Base-by-base conservation (phyloP, 768 basidiomycete species). In the Serendipita vermifera region DNA sequence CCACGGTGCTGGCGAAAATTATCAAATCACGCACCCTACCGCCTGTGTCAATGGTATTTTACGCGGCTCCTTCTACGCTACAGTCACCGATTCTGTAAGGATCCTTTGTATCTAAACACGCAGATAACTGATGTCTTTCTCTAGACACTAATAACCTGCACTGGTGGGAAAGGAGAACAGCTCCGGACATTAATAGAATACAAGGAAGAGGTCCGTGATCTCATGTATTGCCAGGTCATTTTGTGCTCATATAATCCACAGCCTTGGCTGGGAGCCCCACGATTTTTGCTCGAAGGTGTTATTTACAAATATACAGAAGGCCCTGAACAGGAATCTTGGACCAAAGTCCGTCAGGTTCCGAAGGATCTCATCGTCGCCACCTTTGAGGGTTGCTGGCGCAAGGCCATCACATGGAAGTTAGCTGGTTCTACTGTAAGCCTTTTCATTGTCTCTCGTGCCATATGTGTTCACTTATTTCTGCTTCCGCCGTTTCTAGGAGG, bases 1-100 rank as follows among this genome's bases (percentile, higher is more conserved):
- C 11, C 76, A 68, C 55, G 90, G 80, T 39, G 80, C 75, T 62
- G 92, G 84, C 61, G 94, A 86, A 72, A 68, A 73, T 55, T 96
- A 96, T 65, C 81, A 86, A 62, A 81, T 98, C 63, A 87, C 87
- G 1, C 92, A 97, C 65, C 96, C 94, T 15, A 72, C 81, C 29
- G 96, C 91, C 17, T 74, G 77, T 48, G 90, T 98, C 53, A 96
- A 97, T 63, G 96, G 94, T 4, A 80, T 99, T 32, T 69, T 99
- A 43, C 78, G 91, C 56, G 94, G 92, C 0, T 83, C 79, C 63
- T 92, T 93, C 69, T 99, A 97, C 64, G 79, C 90, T 41, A 96
- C 91, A 0, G 79, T 96, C 40, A 71, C 77, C 38, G 89, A 91
- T 57, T 79, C 81, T 22, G 64, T 65, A 54, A 24, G 61, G 40